Evolutionary conservation across 169 alveolate genomes (phyloP).

Genomic region (Babesia sp.): DNA sequence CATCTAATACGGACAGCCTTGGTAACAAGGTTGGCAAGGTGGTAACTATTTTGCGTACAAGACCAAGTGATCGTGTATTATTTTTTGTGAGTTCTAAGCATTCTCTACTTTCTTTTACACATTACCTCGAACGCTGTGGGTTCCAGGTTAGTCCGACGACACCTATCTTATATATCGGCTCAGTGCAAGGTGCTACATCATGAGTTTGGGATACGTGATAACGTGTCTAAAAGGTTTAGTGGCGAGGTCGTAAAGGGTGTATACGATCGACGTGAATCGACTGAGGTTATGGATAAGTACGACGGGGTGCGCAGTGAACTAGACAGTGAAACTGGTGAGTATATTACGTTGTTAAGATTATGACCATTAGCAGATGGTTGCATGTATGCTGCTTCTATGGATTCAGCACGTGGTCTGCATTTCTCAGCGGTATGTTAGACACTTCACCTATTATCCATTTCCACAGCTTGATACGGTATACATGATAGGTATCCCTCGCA

Average conservation of each 20-base stretch:
- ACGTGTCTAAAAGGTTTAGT: conserved; percentile 25
- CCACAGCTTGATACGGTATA: conserved; percentile 52
- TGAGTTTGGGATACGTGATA: conserved; percentile 59
- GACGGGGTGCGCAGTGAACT: not conserved
- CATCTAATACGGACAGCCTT: conserved; percentile 21
- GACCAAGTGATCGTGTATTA: conserved; percentile 12
- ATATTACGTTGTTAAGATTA: not conserved
- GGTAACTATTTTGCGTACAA: not conserved
- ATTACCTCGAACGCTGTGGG: conserved; percentile 20
- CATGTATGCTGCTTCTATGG: conserved; percentile 56
- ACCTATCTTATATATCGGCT: not conserved
- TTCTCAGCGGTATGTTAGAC: conserved; percentile 45
- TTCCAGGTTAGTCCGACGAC: conserved; percentile 19
- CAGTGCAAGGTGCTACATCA: conserved; percentile 67
- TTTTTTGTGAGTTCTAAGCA: conserved; percentile 44
- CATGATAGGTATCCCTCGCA: conserved; percentile 64
- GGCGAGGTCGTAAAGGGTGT: conserved; percentile 25
- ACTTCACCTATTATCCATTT: not conserved
- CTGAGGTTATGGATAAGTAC: conserved; percentile 29
- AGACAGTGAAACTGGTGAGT: conserved; percentile 21
- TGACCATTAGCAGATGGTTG: conserved; percentile 4
- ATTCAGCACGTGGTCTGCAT: conserved; percentile 69
- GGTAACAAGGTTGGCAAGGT: conserved; percentile 45
- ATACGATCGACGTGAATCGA: conserved; percentile 19
- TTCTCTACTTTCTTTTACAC: conserved; percentile 38